Percentiles rank a stretch among this genome's conserved stretches.
phyloP scores from a whole-genome alignment of 148 eudicot genomes.

The Limonium bicolor region DNA sequence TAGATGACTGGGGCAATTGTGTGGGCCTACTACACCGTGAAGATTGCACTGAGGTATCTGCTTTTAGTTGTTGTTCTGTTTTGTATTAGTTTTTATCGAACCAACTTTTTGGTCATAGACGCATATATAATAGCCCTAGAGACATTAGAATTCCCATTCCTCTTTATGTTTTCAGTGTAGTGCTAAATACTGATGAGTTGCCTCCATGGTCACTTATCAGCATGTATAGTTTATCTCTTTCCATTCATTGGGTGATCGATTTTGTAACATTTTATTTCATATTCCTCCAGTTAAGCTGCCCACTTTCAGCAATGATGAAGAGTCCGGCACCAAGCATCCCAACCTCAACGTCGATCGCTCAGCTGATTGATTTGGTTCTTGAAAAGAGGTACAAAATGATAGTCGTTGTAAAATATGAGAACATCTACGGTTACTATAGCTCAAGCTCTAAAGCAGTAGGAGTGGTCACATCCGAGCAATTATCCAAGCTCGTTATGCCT shows the following conservation, averaged over 20 bases:
- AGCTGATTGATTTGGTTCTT: constrained; percentile 38
- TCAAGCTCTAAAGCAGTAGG: constrained; percentile 38
- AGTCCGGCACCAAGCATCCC: constrained; percentile 48
- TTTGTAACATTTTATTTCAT: no score
- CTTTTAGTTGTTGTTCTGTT: no score
- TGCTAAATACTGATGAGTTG: no score
- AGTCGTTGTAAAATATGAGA: constrained; percentile 24
- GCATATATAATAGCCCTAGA: no score
- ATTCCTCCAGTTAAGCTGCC: constrained; percentile 48
- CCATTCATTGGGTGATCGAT: constrained; percentile 1
- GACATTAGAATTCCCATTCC: no score
- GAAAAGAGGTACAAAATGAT: constrained; percentile 52
- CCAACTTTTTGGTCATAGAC: no score
- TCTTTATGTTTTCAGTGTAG: no score
- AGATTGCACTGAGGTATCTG: constrained; percentile 46
- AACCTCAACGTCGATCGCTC: constrained; percentile 39
- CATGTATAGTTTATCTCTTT: background rate
- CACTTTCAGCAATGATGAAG: constrained; percentile 41
- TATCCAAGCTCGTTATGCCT: constrained; percentile 26
- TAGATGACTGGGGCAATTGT: constrained; percentile 65
- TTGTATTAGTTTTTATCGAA: no score
- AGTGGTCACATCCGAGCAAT: constrained; percentile 36
- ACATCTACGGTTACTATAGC: constrained; percentile 19
- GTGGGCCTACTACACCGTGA: constrained; percentile 47
- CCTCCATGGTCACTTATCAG: background rate